Evolutionary conservation across 31 red algal species (phyloP), one percentile per base, ranked within the genome.

Genomic region (Endocladia muricata): DNA sequence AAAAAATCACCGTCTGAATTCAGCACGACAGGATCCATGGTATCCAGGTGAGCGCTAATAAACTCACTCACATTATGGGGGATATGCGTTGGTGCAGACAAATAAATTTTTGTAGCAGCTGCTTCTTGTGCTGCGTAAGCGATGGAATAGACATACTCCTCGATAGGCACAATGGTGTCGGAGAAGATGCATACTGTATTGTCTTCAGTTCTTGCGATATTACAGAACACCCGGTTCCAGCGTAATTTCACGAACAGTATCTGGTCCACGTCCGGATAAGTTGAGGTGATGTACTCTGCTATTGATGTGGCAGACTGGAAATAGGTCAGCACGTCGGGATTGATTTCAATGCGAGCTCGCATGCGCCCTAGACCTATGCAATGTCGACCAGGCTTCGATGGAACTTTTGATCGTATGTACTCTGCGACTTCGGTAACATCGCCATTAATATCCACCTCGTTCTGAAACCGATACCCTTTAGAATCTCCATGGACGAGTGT

Each of bases 241-340:
- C 77, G 77, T 17, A 81, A 51, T n/a, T 81, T 69, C n/a, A 81
- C 77, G 36, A 81, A 81, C 0, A 81, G 47, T 2, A 64, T 81
- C 3, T 55, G 21, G 36, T 69, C 60, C 42, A 68, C 48, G 13
- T 15, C 7, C 29, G 77, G 48, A 70, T 58, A 81, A 26, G 36
- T 69, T 17, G 41, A 22, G 11, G 43, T 26, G 41, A 70, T 56
- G 61, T 68, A 81, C 2, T 54, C 63, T 37, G 29, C 9, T 4
- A 81, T 57, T 28, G 34, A 3, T 23, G 41, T 5, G 8, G 77
- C 77, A 3, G 77, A 37, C 9, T 69, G 26, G 26, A 81, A 70
- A 52, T 69, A 55, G 39, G 40, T 39, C 77, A 81, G 43, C 19
- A 81, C 77, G n/a, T 81, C 77, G 1, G 19, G 60, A 47, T 81